Evolutionary conservation across 78 protist species (phyloP).

Genomic region (slime mould (Dictyostelium discoideum)): DNA sequence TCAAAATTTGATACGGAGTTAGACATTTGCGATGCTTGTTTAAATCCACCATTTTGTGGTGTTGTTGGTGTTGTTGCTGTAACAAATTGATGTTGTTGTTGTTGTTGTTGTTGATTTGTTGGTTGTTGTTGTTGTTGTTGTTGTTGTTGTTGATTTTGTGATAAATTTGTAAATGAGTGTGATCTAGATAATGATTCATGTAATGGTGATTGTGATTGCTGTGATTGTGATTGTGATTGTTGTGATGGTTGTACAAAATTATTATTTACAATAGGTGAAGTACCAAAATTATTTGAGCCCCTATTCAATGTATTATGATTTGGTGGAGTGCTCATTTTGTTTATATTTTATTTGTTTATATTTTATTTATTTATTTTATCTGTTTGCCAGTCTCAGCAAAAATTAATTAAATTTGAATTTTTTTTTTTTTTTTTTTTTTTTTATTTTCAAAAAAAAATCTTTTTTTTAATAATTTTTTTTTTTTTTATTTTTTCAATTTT

Average conservation of each 20-base stretch:
- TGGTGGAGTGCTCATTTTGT: background rate
- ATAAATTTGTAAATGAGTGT: background rate
- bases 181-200: background rate
- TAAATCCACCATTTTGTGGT: background rate
- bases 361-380: background rate
- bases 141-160: background rate
- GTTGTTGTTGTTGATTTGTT: background rate
- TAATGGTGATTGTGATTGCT: background rate
- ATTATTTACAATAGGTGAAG: background rate
- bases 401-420: background rate
- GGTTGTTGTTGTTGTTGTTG: background rate
- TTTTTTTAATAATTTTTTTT: background rate
- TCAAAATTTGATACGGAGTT: background rate
- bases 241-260: background rate
- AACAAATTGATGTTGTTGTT: slow-evolving; percentile 1
- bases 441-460: background rate
- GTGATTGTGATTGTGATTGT: background rate
- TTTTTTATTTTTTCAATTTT: background rate
- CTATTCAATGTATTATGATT: background rate
- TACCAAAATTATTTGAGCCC: background rate
- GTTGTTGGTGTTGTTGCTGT: background rate
- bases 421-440: background rate
- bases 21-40: background rate
- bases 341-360: background rate
- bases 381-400: background rate